phyloP scores from a whole-genome alignment of 768 basidiomycete genomes.

The Serendipita sp. region DNA sequence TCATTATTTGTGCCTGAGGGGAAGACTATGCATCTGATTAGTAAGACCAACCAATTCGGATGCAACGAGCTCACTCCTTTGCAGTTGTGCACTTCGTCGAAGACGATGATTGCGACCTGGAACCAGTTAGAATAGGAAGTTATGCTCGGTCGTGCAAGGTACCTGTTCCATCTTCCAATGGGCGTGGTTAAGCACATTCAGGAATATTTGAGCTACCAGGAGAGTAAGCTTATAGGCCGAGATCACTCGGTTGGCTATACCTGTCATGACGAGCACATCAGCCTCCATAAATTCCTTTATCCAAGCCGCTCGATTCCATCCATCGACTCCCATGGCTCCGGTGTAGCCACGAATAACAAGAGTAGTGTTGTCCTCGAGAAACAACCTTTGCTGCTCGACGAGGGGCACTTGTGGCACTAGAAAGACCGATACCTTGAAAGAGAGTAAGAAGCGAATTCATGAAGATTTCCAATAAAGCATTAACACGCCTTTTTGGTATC shows the following conservation, averaged over 20 bases:
- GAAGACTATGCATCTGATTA: conserved; percentile 40
- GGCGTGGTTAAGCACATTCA: conserved; percentile 67
- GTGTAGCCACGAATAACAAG: conserved; percentile 52
- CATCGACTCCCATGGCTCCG: conserved; percentile 55
- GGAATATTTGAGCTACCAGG: conserved; percentile 60
- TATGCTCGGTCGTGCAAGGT: background rate
- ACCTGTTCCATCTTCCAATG: conserved; percentile 60
- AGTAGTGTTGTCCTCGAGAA: conserved; percentile 46
- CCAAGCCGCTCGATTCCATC: conserved; percentile 55
- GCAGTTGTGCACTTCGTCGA: conserved; percentile 31
- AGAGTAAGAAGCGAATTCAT: too few relatives aligned
- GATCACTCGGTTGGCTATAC: conserved; percentile 26
- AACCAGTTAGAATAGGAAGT: background rate
- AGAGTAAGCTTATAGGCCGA: background rate
- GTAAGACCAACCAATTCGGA: conserved; percentile 13
- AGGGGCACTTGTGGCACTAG: conserved; percentile 75
- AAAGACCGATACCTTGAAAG: conserved; percentile 35
- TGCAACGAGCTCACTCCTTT: background rate
- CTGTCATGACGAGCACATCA: conserved; percentile 78
- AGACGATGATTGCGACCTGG: conserved; percentile 40
- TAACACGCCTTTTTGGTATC: conserved; percentile 14
- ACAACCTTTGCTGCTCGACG: conserved; percentile 66
- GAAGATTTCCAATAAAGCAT: background rate
- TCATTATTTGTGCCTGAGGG: conserved; percentile 43
- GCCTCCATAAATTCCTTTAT: conserved; percentile 39